phyloP scores from a whole-genome alignment of 1,139 yeast genomes.

The Hansenula sp. region DNA sequence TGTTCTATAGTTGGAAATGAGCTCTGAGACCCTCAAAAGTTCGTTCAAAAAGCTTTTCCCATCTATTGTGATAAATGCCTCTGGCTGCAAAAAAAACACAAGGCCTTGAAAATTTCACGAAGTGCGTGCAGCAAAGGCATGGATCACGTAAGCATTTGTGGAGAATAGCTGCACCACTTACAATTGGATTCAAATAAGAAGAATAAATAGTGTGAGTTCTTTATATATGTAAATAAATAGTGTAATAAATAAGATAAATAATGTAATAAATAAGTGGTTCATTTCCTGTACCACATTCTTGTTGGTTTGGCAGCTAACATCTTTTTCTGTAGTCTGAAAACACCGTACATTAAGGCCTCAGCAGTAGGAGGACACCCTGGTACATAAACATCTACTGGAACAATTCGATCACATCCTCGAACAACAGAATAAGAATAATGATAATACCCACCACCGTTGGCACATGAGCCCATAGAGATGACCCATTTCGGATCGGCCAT shows the following conservation, averaged over 20 bases:
- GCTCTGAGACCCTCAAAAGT: no score
- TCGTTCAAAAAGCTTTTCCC: no score
- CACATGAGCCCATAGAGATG: constrained; percentile 92
- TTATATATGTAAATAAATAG: constrained; percentile 5
- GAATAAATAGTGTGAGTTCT: no score
- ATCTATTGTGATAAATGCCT: not conserved
- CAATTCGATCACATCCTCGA: constrained; percentile 84
- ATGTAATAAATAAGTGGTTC: constrained; percentile 12
- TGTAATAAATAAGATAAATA: not conserved
- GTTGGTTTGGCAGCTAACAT: constrained; percentile 80
- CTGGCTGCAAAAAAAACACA: no score
- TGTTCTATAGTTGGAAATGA: no score
- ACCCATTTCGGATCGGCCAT: constrained; percentile 93
- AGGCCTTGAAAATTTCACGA: not conserved
- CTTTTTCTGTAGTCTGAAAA: constrained; percentile 85
- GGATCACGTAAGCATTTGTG: not conserved
- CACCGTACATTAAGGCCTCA: constrained; percentile 89
- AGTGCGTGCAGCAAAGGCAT: not conserved
- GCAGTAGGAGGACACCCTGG: constrained; percentile 95
- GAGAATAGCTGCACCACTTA: constrained; percentile 1
- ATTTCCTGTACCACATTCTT: constrained; percentile 83
- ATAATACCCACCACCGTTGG: constrained; percentile 92
- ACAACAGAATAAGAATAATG: constrained; percentile 88
- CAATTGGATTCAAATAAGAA: no score
- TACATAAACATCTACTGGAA: constrained; percentile 87